These are phyloP conservation scores for Psilocybe cyanescens DNA, from an alignment of 768 basidiomycete genomes.

Conservation along the genomic window DNA sequence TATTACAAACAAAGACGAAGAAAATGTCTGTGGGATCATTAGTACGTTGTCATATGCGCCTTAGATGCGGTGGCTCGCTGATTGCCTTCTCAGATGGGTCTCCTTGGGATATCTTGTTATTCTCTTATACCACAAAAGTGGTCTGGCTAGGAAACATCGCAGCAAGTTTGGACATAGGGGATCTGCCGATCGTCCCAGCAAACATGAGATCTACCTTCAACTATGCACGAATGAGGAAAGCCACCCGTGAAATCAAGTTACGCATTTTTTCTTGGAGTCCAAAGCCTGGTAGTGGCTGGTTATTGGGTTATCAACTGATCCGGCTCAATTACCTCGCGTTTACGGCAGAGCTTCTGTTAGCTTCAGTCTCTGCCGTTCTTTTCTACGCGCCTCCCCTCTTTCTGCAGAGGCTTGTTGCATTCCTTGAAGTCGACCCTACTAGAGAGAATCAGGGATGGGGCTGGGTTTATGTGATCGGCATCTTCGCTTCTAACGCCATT, in stretches of 20 bases:
- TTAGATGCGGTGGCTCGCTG: background rate
- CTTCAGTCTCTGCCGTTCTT: constrained; percentile 20
- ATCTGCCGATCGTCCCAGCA: constrained; percentile 17
- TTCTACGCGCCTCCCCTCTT: constrained; percentile 41
- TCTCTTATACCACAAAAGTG: constrained; percentile 16
- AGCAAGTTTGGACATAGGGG: constrained; percentile 16
- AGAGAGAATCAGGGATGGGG: constrained; percentile 63
- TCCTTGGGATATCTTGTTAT: constrained; percentile 46
- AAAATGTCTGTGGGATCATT: constrained; percentile 75
- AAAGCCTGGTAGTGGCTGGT: constrained; percentile 20
- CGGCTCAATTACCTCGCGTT: constrained; percentile 17
- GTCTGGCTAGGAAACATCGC: constrained; percentile 17
- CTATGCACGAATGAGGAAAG: constrained; percentile 11
- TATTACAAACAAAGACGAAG: constrained; percentile 62
- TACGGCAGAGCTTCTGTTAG: constrained; percentile 16
- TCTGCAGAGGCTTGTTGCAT: constrained; percentile 56
- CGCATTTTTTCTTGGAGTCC: constrained; percentile 39
- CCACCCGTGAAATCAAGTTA: constrained; percentile 30
- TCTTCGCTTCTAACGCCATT: constrained; percentile 23
- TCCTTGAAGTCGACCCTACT: constrained; percentile 62
- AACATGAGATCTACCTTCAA: constrained; percentile 16
- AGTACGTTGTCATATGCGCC: constrained; percentile 33
- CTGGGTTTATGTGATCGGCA: constrained; percentile 49
- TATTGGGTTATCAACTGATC: constrained; percentile 18
- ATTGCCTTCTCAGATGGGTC: constrained; percentile 48